These are phyloP conservation scores for Lanzia echinophila DNA, from an alignment of 2,329 filamentous ascomycete species.

Conservation along the genomic window DNA sequence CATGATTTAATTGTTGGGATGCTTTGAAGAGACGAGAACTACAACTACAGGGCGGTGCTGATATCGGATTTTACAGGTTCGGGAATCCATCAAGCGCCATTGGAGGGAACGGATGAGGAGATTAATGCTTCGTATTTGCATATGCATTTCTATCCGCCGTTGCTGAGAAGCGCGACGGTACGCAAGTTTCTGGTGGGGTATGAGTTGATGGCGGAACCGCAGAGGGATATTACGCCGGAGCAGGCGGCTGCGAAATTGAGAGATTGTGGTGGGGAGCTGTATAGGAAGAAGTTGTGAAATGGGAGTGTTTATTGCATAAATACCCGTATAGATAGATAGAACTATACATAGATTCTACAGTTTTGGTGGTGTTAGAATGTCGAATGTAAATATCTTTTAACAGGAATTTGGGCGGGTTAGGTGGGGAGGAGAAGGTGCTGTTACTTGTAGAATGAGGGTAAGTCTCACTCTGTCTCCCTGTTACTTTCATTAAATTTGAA, in stretches of 20 bases:
- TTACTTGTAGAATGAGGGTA: too few species aligned
- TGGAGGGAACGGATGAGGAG: constrained; percentile 75
- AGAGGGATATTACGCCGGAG: constrained; percentile 95
- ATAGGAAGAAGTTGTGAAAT: constrained; percentile 50
- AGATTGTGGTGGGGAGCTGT: constrained; percentile 74
- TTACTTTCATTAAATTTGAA: too few species aligned
- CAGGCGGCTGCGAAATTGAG: constrained; percentile 75
- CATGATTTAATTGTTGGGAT: not conserved
- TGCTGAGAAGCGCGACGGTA: constrained; percentile 87
- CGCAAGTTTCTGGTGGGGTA: constrained; percentile 96
- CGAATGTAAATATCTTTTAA: too few species aligned
- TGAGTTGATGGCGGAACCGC: constrained; percentile 95
- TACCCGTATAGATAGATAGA: not conserved
- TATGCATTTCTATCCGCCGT: constrained; percentile 94
- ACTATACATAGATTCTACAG: too few species aligned
- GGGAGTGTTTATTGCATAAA: not conserved
- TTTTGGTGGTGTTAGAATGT: not conserved
- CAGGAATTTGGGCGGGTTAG: too few species aligned
- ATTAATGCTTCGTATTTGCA: constrained; percentile 86
- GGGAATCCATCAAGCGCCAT: constrained; percentile 89
- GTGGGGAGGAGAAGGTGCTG: too few species aligned
- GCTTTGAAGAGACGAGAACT: constrained; percentile 6
- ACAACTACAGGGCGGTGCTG: too few species aligned
- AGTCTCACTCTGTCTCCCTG: too few species aligned
- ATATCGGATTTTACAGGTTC: constrained; percentile 68